Evolutionary conservation across 2,329 filamentous ascomycete genomes (phyloP).

Genomic region (Calonectria fujianensis): DNA sequence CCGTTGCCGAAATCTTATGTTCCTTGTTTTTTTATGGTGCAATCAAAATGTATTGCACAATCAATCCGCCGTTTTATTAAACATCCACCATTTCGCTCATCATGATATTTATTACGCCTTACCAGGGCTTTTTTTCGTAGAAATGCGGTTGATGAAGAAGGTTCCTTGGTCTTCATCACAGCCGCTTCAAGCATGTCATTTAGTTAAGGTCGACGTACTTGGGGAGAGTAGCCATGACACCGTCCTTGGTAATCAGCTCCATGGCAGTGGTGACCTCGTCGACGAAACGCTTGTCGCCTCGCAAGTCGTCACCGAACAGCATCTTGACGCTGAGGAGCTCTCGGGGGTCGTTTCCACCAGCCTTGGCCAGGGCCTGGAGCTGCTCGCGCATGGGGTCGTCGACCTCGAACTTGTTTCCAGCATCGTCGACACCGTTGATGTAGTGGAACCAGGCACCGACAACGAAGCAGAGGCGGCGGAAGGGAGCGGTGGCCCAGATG

Average conservation of each 20-base stretch:
- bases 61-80: background rate
- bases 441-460: constrained; percentile 71
- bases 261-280: constrained; percentile 67
- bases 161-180: background rate
- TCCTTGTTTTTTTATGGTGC: background rate
- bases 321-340: constrained; percentile 66
- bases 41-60: background rate
- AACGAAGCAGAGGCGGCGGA: constrained; percentile 69
- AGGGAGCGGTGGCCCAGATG: constrained; percentile 67
- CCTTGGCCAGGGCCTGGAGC: constrained; percentile 66
- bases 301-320: constrained; percentile 72
- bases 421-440: constrained; percentile 69
- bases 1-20: background rate
- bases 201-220: constrained; percentile 64
- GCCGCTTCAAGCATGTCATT: constrained; percentile 15
- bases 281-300: constrained; percentile 68
- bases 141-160: background rate
- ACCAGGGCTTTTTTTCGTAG: background rate
- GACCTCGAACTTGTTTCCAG: constrained; percentile 63
- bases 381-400: constrained; percentile 70
- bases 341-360: constrained; percentile 64
- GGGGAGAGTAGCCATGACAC: constrained; percentile 68
- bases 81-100: background rate
- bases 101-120: background rate
- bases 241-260: constrained; percentile 67